A percentile compares a stretch with the other conserved stretches of the same genome.
phyloP scores from a whole-genome alignment of 345 rosid genomes.

The Toxicodendron radicans region DNA sequence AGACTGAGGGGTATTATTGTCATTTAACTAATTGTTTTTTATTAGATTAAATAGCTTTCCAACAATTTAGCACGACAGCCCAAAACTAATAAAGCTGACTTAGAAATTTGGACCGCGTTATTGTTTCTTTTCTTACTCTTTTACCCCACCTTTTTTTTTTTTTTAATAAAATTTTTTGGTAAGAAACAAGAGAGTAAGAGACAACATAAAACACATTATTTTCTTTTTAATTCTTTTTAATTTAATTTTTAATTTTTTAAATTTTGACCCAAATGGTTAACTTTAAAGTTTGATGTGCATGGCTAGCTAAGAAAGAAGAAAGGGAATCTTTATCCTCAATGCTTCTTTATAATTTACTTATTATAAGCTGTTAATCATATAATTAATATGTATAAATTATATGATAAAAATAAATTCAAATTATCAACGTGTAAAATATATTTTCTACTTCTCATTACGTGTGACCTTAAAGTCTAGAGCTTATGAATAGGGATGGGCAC shows the following conservation, averaged over 20 bases:
- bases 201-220: neutral
- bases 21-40: no score
- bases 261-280: neutral
- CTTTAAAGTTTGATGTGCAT: neutral
- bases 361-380: no score
- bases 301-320: neutral
- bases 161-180: no score
- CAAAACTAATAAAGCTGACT: constrained; percentile 1
- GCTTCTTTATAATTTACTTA: neutral
- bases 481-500: no score
- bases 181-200: neutral
- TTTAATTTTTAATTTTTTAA: no score
- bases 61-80: neutral
- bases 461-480: neutral
- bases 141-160: neutral
- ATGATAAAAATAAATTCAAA: no score
- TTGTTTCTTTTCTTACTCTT: neutral
- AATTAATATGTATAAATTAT: no score
- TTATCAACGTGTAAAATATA: no score
- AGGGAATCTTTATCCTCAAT: neutral
- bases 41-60: neutral
- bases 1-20: no score
- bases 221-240: neutral
- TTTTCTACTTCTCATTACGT: no score
- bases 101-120: constrained; percentile 8